phyloP scores from a whole-genome alignment of 305 asterid species.

The Solanum aculeatissimum region DNA sequence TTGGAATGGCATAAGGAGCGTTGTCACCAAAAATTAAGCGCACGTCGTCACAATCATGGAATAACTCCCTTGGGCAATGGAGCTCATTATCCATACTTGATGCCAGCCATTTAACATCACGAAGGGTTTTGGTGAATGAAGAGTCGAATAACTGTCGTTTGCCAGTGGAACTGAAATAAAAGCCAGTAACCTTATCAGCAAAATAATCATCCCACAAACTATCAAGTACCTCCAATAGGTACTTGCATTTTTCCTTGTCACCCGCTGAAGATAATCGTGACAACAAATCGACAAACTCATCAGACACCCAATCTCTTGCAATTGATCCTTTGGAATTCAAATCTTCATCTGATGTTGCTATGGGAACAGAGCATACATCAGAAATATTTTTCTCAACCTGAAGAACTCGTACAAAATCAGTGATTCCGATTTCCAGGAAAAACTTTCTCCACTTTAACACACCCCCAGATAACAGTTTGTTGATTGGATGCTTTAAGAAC shows the following conservation, averaged over 20 bases:
- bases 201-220: slow-evolving; percentile 70
- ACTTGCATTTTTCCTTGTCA: slow-evolving; percentile 51
- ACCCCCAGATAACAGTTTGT: slow-evolving; percentile 49
- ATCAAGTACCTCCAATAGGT: slow-evolving; percentile 82
- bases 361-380: slow-evolving; percentile 21
- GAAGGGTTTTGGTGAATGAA: slow-evolving; percentile 33
- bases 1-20: slow-evolving; percentile 32
- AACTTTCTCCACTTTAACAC: slow-evolving; percentile 57
- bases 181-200: slow-evolving; percentile 47
- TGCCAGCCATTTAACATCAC: slow-evolving; percentile 51
- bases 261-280: slow-evolving; percentile 37
- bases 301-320: slow-evolving; percentile 64
- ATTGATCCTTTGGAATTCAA: slow-evolving; percentile 17
- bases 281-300: slow-evolving; percentile 49
- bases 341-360: slow-evolving; percentile 17
- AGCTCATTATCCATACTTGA: slow-evolving; percentile 48
- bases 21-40: slow-evolving; percentile 22
- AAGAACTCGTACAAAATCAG: slow-evolving; percentile 31
- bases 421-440: slow-evolving; percentile 1
- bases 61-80: slow-evolving; percentile 62
- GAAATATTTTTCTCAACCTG: slow-evolving; percentile 40
- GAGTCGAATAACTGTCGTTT: slow-evolving; percentile 14
- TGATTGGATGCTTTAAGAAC: slow-evolving; percentile 39
- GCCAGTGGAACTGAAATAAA: slow-evolving; percentile 35
- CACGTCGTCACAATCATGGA: slow-evolving; percentile 67